Evolutionary conservation across 2,329 filamentous ascomycete species (phyloP).

Genomic region (Diplocarpon rosae): DNA sequence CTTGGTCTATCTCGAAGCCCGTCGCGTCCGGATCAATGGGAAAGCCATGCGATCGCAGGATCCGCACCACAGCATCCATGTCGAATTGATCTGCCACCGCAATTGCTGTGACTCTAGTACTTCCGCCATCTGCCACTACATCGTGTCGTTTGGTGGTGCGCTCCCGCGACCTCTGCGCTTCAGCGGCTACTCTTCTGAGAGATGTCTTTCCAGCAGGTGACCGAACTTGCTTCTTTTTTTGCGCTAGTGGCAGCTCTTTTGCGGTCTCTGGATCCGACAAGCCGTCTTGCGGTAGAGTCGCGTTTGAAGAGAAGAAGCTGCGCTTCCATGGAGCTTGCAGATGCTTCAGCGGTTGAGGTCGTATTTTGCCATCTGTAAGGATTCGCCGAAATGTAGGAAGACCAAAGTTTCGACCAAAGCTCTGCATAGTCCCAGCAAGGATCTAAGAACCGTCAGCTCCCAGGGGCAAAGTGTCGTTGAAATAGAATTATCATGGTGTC

Average conservation of each 20-base stretch:
- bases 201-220: slow-evolving; percentile 56
- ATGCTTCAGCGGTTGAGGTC: slow-evolving; percentile 24
- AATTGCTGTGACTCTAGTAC: slow-evolving; percentile 41
- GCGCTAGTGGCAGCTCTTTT: slow-evolving; percentile 8
- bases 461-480: slow-evolving; percentile 5
- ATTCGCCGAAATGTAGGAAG: slow-evolving; percentile 10
- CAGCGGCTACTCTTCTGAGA: slow-evolving; percentile 72
- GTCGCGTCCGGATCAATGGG: slow-evolving; percentile 50
- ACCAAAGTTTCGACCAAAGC: slow-evolving; percentile 15
- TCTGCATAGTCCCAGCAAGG: slow-evolving; percentile 15
- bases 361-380: slow-evolving; percentile 11
- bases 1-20: slow-evolving; percentile 49
- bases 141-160: slow-evolving; percentile 21
- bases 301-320: slow-evolving; percentile 56
- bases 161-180: slow-evolving; percentile 57
- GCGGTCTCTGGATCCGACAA: slow-evolving; percentile 1
- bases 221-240: slow-evolving; percentile 36
- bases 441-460: background rate
- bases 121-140: slow-evolving; percentile 26
- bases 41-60: slow-evolving; percentile 48
- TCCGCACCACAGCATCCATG: slow-evolving; percentile 48
- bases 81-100: slow-evolving; percentile 54
- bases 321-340: slow-evolving; percentile 43
- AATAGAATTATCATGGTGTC: slow-evolving; percentile 1
- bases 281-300: slow-evolving; percentile 35